phyloP scores from a whole-genome alignment of 2,329 filamentous ascomycete species.

The Canariomyces notabilis region DNA sequence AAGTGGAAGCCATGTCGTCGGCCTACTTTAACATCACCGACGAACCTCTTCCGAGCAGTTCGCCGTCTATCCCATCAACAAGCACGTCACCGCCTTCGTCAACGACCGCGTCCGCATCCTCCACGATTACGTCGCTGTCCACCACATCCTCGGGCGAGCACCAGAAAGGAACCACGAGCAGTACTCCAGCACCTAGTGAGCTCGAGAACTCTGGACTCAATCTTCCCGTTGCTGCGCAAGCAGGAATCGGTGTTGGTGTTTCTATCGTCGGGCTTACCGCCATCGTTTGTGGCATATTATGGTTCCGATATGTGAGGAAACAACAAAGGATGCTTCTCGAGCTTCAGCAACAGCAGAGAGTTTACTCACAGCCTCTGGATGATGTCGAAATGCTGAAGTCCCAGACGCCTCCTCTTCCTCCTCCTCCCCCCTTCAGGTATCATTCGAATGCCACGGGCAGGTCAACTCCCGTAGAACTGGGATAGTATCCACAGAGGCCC shows the following conservation, averaged over 20 bases:
- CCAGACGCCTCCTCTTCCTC: too few species aligned
- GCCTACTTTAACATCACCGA: slow-evolving; percentile 16
- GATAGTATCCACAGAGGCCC: too few species aligned
- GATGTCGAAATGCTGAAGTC: too few species aligned
- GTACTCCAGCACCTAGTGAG: neutral
- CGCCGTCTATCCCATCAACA: neutral
- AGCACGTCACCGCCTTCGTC: too few species aligned
- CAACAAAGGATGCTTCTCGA: neutral
- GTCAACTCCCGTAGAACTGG: too few species aligned
- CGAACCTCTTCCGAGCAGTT: neutral
- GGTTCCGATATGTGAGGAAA: slow-evolving; percentile 1
- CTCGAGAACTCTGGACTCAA: too few species aligned
- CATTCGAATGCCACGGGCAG: too few species aligned
- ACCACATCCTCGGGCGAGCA: neutral
- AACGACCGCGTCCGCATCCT: neutral
- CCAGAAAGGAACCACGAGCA: neutral
- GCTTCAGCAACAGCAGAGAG: too few species aligned
- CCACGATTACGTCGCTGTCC: neutral
- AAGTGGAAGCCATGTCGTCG: neutral
- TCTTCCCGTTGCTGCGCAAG: neutral
- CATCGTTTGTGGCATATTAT: neutral
- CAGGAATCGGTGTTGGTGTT: slow-evolving; percentile 6
- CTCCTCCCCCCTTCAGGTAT: too few species aligned
- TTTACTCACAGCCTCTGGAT: too few species aligned
- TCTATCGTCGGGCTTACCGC: neutral